phyloP scores from a whole-genome alignment of 305 asterid species.

The Solanum hybrid region DNA sequence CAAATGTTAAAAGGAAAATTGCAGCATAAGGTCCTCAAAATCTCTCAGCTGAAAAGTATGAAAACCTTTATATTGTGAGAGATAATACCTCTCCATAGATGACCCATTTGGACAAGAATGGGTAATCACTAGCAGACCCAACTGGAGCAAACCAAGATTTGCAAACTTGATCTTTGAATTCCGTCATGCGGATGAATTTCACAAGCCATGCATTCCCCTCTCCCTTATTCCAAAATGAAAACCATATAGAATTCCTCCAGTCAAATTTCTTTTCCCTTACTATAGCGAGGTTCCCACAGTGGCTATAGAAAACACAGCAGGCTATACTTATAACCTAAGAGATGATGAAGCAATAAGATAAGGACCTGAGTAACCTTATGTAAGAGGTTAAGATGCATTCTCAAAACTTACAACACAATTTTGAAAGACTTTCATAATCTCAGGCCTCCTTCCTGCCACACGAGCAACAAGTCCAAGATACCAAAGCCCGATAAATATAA shows the following conservation, averaged over 20 bases:
- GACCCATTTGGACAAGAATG: constrained; percentile 90
- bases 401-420: constrained; percentile 80
- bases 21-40: constrained; percentile 21
- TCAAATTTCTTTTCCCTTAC: constrained; percentile 59
- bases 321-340: constrained; percentile 99
- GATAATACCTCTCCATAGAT: constrained; percentile 87
- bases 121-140: constrained; percentile 96
- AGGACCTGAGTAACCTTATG: constrained; percentile 22
- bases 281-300: constrained; percentile 92
- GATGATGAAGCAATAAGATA: constrained; percentile 31
- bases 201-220: constrained; percentile 78
- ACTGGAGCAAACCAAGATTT: constrained; percentile 99
- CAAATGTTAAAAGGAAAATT: constrained; percentile 2
- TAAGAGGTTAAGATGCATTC: constrained; percentile 13
- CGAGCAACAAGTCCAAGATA: constrained; percentile 93
- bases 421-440: constrained; percentile 70
- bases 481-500: constrained; percentile 86
- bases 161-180: constrained; percentile 88
- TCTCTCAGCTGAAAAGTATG: not conserved
- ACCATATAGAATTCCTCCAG: constrained; percentile 63
- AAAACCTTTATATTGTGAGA: constrained; percentile 3
- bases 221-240: constrained; percentile 68
- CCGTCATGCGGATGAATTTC: constrained; percentile 71
- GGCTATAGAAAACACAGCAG: constrained; percentile 99
- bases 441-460: constrained; percentile 90